These are phyloP conservation scores for Candida coquimbonensis DNA, from an alignment of 805 yeast species.

Conservation along the genomic window DNA sequence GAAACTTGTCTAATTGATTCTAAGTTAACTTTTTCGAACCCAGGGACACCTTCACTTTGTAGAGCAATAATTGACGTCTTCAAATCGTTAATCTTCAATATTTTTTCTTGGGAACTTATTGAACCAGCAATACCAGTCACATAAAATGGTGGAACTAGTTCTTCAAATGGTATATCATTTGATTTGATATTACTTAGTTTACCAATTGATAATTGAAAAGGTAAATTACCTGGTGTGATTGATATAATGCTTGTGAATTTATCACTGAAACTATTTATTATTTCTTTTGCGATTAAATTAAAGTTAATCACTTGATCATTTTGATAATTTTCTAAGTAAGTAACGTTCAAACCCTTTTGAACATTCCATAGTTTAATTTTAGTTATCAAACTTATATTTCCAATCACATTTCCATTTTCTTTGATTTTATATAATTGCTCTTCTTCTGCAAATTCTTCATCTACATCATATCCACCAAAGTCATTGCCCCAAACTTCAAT, in stretches of 20 bases:
- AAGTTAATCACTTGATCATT: constrained; percentile 27
- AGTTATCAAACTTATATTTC: not conserved
- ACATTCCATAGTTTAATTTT: constrained; percentile 11
- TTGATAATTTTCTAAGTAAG: constrained; percentile 15
- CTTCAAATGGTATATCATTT: constrained; percentile 9
- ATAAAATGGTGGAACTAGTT: constrained; percentile 52
- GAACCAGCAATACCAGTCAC: constrained; percentile 54
- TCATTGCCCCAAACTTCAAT: constrained; percentile 1
- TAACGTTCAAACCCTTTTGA: constrained; percentile 10
- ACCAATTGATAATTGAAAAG: constrained; percentile 20
- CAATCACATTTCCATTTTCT: constrained; percentile 1
- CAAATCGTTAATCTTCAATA: constrained; percentile 6
- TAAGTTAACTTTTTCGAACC: constrained; percentile 46
- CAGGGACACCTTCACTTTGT: constrained; percentile 58
- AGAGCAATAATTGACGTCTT: constrained; percentile 22
- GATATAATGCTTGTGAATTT: constrained; percentile 15
- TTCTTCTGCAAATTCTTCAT: constrained; percentile 36
- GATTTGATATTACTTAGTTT: constrained; percentile 3
- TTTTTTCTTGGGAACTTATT: constrained; percentile 23
- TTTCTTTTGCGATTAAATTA: constrained; percentile 21
- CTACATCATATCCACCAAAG: constrained; percentile 1
- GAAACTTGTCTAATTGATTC: constrained; percentile 24
- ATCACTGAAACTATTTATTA: not conserved
- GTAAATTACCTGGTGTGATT: constrained; percentile 30
- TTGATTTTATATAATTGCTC: constrained; percentile 39